phyloP scores from a whole-genome alignment of 2,329 filamentous ascomycete species.

The Colletotrichum chlorophyti region DNA sequence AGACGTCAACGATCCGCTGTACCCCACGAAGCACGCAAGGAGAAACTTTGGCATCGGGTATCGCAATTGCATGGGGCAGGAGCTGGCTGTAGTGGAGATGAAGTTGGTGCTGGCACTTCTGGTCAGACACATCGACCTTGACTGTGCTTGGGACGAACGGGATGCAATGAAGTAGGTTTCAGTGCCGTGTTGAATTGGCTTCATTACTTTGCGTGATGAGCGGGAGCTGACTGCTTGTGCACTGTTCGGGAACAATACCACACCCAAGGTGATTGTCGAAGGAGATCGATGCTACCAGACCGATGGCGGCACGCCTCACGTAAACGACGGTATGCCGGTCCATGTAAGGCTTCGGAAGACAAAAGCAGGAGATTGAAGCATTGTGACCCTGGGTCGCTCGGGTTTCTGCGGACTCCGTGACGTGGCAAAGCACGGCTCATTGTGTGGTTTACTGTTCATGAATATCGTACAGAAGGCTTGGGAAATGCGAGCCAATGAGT shows the following conservation, averaged over 20 bases:
- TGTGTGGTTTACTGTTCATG: too few species aligned
- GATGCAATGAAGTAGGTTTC: constrained; percentile 35
- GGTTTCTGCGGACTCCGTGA: too few species aligned
- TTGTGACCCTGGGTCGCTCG: too few species aligned
- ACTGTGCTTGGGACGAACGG: constrained; percentile 49
- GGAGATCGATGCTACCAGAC: constrained; percentile 39
- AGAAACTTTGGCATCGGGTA: constrained; percentile 59
- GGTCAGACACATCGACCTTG: constrained; percentile 57
- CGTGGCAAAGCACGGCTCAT: too few species aligned
- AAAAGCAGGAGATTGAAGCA: too few species aligned
- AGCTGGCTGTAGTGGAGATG: constrained; percentile 60
- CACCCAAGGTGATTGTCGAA: constrained; percentile 33
- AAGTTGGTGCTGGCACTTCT: constrained; percentile 56
- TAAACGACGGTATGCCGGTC: constrained; percentile 46
- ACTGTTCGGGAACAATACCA: constrained; percentile 31
- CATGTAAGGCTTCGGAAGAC: constrained; percentile 38
- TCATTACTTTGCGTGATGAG: background rate
- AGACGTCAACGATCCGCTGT: constrained; percentile 18
- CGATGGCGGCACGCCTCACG: constrained; percentile 38
- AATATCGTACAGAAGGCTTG: too few species aligned
- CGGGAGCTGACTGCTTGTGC: background rate
- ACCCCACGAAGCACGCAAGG: constrained; percentile 47
- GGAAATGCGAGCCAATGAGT: too few species aligned
- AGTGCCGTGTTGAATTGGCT: too few species aligned
- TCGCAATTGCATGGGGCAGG: constrained; percentile 62